Base-by-base conservation (phyloP, 352 stramenopile genomes). In the Pythium aphanidermatum region DNA sequence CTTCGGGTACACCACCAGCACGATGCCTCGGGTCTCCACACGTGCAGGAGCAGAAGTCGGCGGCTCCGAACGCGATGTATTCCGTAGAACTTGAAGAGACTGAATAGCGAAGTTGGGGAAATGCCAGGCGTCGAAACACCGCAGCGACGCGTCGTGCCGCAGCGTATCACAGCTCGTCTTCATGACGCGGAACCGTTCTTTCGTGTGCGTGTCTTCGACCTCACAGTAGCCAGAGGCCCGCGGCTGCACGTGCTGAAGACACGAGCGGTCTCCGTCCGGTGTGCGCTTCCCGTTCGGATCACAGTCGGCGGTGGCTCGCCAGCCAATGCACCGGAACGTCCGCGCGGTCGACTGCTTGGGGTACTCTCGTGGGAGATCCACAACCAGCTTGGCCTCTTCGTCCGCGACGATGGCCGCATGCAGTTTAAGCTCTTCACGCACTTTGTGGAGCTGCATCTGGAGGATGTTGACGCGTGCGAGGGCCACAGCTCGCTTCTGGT, bases 1-100 rank as follows among this genome's bases (percentile, higher is more conserved):
- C 55, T 83, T 81, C 12, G 74, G 70, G 40, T 88, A 87, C 24
- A 87, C 65, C 6, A 84, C 66, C 47, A 88, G 74, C 36, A 85
- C 67, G 32, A 88, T 83, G 14, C 75, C 78, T 11, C 77, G 60
- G 17, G 64, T 47, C n/a, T n/a, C n/a, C n/a, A n/a, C n/a, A n/a
- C n/a, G n/a, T n/a, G n/a, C n/a, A n/a, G n/a, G n/a, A n/a, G n/a
- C n/a, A n/a, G n/a, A n/a, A n/a, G n/a, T n/a, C n/a, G n/a, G n/a
- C n/a, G n/a, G n/a, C n/a, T n/a, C n/a, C n/a, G n/a, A n/a, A n/a
- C 11, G n/a, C 16, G 17, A 42, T 9, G 32, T 33, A 16, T 66
- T 61, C 12, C 64, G 32, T 17, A 74, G 51, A 24, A 74, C 61
- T 9, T 54, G 46, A 11, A 73, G 47, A 19, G 65, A 60, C 19